These are phyloP conservation scores for Paraphoma sp. DNA, from an alignment of 2,329 filamentous ascomycete species.

Conservation along the genomic window DNA sequence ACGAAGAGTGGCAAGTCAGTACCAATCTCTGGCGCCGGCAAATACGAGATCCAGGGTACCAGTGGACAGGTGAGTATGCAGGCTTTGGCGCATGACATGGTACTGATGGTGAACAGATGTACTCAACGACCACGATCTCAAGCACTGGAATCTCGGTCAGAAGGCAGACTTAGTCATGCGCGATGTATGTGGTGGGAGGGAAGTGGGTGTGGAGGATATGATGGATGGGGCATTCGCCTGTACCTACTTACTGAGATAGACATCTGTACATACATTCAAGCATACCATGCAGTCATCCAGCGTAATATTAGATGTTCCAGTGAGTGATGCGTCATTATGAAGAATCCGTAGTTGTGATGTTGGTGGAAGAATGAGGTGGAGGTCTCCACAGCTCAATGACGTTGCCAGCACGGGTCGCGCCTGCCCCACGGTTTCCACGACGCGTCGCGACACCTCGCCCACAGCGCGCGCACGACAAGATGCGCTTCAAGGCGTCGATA, in stretches of 20 bases:
- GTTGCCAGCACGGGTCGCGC: conserved; percentile 2
- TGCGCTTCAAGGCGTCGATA: conserved; percentile 62
- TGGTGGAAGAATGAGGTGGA: too few relatives aligned
- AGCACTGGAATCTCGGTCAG: conserved; percentile 16
- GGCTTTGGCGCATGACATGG: neutral
- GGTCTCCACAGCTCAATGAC: neutral
- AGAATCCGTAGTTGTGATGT: too few relatives aligned
- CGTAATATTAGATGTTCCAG: too few relatives aligned
- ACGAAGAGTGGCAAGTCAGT: conserved; percentile 24
- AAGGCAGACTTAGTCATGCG: conserved; percentile 4
- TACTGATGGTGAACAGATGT: conserved; percentile 19
- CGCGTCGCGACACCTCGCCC: conserved; percentile 23
- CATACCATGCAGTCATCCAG: too few relatives aligned
- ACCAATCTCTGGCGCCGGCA: conserved; percentile 22
- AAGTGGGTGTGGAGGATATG: too few relatives aligned
- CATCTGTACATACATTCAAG: too few relatives aligned
- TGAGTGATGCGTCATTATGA: too few relatives aligned
- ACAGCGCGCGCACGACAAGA: conserved; percentile 36
- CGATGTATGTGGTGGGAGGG: too few relatives aligned
- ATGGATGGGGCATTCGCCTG: too few relatives aligned
- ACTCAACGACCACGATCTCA: conserved; percentile 29
- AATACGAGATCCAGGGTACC: conserved; percentile 33
- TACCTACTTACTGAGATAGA: too few relatives aligned
- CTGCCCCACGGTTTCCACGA: conserved; percentile 12
- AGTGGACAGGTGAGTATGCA: conserved; percentile 24